phyloP scores from a whole-genome alignment of 352 stramenopile genomes.

The Poterioochromonas sp. region DNA sequence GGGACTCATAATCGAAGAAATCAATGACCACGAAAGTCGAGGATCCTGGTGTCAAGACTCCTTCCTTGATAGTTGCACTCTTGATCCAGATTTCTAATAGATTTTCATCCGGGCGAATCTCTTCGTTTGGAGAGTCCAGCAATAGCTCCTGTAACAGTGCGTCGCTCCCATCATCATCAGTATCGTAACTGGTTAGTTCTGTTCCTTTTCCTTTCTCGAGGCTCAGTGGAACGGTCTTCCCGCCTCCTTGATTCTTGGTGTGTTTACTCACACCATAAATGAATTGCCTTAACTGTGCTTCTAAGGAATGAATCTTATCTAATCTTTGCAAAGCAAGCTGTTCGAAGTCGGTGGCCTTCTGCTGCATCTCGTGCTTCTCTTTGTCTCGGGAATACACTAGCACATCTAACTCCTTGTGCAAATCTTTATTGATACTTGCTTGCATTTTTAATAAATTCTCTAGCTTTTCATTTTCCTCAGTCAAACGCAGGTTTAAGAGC shows the following conservation, averaged over 20 bases:
- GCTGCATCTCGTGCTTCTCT: constrained; percentile 59
- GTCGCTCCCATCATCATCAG: constrained; percentile 22
- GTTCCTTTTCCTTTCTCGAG: too few relatives aligned
- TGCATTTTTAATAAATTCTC: constrained; percentile 86
- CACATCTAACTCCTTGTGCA: constrained; percentile 77
- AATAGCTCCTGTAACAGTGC: constrained; percentile 34
- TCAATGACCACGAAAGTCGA: constrained; percentile 81
- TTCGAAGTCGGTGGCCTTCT: constrained; percentile 70
- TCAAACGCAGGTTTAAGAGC: constrained; percentile 70
- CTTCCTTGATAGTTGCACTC: constrained; percentile 58
- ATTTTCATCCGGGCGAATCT: constrained; percentile 67
- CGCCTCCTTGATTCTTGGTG: constrained; percentile 34
- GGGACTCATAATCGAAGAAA: constrained; percentile 86
- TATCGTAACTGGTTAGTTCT: too few relatives aligned
- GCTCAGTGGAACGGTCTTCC: constrained; percentile 39
- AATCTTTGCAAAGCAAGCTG: constrained; percentile 64
- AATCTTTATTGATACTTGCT: constrained; percentile 82
- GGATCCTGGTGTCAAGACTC: constrained; percentile 52
- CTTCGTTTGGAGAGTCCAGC: constrained; percentile 40
- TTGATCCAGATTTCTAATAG: constrained; percentile 76
- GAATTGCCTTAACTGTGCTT: constrained; percentile 72
- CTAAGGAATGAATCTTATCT: constrained; percentile 62
- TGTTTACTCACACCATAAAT: constrained; percentile 60
- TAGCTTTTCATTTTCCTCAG: constrained; percentile 75
- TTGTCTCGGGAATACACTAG: constrained; percentile 60